Conservation (phyloP, 345 rosid species). For the Erysimum cheiranthoides region DNA sequence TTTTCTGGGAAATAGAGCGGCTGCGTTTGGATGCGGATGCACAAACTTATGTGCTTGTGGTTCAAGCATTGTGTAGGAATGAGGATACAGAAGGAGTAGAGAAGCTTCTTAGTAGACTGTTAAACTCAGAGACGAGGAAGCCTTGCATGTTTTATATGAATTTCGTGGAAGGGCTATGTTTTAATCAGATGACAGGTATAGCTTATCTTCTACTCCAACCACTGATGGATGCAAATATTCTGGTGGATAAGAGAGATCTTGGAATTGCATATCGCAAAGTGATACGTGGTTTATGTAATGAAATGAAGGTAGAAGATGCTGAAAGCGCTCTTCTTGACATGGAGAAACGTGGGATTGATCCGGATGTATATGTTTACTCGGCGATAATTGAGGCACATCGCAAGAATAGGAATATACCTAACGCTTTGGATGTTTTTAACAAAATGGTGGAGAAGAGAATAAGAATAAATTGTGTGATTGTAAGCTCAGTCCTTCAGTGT, state of each 20-base stretch:
- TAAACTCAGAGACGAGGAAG: conserved; percentile 47
- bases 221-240: conserved; percentile 48
- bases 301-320: conserved; percentile 65
- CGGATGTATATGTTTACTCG: conserved; percentile 55
- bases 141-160: conserved; percentile 52
- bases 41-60: conserved; percentile 55
- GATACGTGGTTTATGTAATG: conserved; percentile 62
- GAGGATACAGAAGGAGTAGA: conserved; percentile 52
- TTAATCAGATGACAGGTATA: conserved; percentile 45
- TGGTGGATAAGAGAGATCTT: conserved; percentile 43
- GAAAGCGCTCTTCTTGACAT: conserved; percentile 53
- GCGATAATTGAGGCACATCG: conserved; percentile 63
- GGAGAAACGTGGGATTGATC: conserved; percentile 57
- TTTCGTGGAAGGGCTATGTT: conserved; percentile 70
- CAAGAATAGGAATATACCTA: conserved; percentile 50
- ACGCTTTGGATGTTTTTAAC: conserved; percentile 56
- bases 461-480: conserved; percentile 62
- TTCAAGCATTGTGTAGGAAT: conserved; percentile 60
- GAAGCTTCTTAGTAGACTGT: conserved; percentile 53
- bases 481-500: conserved; percentile 62
- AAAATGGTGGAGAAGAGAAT: conserved; percentile 54
- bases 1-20: conserved; percentile 52
- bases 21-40: conserved; percentile 56
- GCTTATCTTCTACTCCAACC: conserved; percentile 57
- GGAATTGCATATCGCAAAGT: conserved; percentile 53